Conservation (phyloP, 495 filamentous ascomycete species). For the Aspergillus heteromorphus region DNA sequence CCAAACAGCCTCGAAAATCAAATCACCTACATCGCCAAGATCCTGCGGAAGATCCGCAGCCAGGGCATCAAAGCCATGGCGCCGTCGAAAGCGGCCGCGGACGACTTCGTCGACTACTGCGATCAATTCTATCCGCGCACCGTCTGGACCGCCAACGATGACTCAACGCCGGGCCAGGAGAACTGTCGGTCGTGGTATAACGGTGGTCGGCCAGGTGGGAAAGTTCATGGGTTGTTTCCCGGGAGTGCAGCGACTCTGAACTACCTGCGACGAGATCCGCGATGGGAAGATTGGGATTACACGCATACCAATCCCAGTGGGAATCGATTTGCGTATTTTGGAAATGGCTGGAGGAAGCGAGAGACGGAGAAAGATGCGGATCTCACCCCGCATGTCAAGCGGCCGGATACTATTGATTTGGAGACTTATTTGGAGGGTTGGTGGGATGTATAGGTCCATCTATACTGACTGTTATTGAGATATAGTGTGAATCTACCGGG, state of each 20-base stretch:
- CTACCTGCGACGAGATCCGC: slow-evolving; percentile 50
- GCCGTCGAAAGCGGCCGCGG: slow-evolving; percentile 49
- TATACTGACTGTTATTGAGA: not conserved
- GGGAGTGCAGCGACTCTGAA: slow-evolving; percentile 56
- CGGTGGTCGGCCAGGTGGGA: slow-evolving; percentile 49
- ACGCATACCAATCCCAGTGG: slow-evolving; percentile 43
- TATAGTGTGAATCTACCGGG: not conserved
- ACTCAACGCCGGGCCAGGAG: slow-evolving; percentile 26
- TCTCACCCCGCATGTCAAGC: slow-evolving; percentile 46
- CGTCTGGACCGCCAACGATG: slow-evolving; percentile 44
- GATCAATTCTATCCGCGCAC: slow-evolving; percentile 58
- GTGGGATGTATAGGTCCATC: slow-evolving; percentile 45
- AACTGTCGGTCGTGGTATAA: slow-evolving; percentile 71
- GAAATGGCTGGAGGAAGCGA: slow-evolving; percentile 49
- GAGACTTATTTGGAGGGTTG: slow-evolving; percentile 46
- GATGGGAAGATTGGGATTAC: slow-evolving; percentile 73
- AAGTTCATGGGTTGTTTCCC: slow-evolving; percentile 62
- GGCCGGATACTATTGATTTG: slow-evolving; percentile 42
- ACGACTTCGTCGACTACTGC: slow-evolving; percentile 58
- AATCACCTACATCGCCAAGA: slow-evolving; percentile 55
- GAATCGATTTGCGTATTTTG: slow-evolving; percentile 55
- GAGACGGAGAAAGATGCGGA: slow-evolving; percentile 34
- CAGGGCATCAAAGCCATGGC: slow-evolving; percentile 59
- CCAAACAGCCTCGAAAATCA: slow-evolving; percentile 52
- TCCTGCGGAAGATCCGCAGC: slow-evolving; percentile 56